These are phyloP conservation scores for Geotrichum histeridarum DNA, from an alignment of 1,139 yeast species.

Conservation along the genomic window DNA sequence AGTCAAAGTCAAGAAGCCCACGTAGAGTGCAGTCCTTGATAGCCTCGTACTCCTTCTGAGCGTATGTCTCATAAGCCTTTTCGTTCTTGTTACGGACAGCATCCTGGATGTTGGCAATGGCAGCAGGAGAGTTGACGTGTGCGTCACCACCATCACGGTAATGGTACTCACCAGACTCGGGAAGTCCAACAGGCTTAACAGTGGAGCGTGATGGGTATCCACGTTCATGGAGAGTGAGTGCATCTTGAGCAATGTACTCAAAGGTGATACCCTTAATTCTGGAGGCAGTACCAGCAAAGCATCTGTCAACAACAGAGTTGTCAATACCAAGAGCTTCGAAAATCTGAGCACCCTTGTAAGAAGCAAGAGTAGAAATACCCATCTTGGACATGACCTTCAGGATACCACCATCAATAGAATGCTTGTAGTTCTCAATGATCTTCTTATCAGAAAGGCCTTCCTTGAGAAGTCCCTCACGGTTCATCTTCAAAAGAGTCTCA, in stretches of 20 bases:
- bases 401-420: conserved; percentile 83
- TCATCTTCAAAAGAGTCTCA: conserved; percentile 85
- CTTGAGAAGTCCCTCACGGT: conserved; percentile 67
- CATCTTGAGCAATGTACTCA: conserved; percentile 94
- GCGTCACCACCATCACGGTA: conserved; percentile 99
- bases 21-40: conserved; percentile 87
- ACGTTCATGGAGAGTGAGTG: conserved; percentile 85
- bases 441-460: conserved; percentile 51
- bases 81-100: conserved; percentile 95
- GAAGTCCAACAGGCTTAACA: conserved; percentile 66
- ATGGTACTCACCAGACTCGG: conserved; percentile 95
- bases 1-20: conserved; percentile 88
- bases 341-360: conserved; percentile 97
- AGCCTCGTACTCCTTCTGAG: conserved; percentile 86
- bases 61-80: conserved; percentile 82
- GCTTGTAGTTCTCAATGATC: conserved; percentile 69
- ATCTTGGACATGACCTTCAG: conserved; percentile 96
- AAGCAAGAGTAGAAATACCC: conserved; percentile 97
- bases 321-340: conserved; percentile 96
- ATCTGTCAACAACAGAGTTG: conserved; percentile 87
- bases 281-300: conserved; percentile 96
- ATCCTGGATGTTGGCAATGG: conserved; percentile 91
- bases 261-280: conserved; percentile 93
- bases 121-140: conserved; percentile 89
- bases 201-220: conserved; percentile 81